These are phyloP conservation scores for Triticum turgidum DNA, from an alignment of 176 grass and related monocot genomes.

Conservation along the genomic window DNA sequence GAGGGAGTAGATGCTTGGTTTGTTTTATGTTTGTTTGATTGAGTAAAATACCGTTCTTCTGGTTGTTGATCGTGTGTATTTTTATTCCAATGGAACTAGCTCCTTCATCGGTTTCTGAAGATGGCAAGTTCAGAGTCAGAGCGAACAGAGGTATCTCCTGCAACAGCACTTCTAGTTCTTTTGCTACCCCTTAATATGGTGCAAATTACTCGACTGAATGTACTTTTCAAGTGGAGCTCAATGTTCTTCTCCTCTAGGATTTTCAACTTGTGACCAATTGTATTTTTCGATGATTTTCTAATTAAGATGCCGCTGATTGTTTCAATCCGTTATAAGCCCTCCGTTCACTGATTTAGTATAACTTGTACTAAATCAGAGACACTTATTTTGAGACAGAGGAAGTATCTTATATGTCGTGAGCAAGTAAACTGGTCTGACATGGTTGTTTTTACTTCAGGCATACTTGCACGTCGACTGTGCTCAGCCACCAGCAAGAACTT, in stretches of 20 bases:
- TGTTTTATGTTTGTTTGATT: neutral
- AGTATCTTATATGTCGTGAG: neutral
- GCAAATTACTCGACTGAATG: neutral
- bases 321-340: neutral
- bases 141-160: constrained; percentile 27
- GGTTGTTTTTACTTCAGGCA: constrained; percentile 23
- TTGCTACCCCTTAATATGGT: neutral
- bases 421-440: neutral
- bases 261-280: neutral
- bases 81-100: neutral
- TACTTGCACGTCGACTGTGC: neutral
- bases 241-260: neutral
- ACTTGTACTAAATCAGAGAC: no score
- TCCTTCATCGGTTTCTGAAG: neutral
- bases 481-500: constrained; percentile 36
- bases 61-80: neutral
- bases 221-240: neutral
- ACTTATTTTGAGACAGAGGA: no score
- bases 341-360: no score
- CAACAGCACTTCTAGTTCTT: neutral
- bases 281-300: neutral
- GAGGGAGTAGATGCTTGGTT: neutral
- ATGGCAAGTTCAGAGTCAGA: constrained; percentile 31
- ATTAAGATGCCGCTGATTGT: neutral
- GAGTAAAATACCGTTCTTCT: neutral